These are phyloP conservation scores for Neonectria punicea DNA, from an alignment of 2,329 filamentous ascomycete genomes.

Conservation along the genomic window DNA sequence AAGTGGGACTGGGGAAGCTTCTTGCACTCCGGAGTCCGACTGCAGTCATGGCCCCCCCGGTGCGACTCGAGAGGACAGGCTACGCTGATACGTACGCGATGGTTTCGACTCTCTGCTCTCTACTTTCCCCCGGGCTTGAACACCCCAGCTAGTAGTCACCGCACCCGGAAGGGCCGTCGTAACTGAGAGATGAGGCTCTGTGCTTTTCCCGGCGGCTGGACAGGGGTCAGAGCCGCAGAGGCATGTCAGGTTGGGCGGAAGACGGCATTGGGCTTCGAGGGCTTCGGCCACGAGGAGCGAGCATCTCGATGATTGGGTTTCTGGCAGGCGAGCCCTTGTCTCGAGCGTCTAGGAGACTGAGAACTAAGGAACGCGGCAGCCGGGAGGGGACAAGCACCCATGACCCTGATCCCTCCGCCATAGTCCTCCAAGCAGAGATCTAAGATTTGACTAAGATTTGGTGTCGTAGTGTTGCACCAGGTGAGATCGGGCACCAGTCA, in stretches of 20 bases:
- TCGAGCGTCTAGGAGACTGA: neutral
- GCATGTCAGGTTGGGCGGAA: conserved; percentile 20
- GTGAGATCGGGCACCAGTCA: conserved; percentile 43
- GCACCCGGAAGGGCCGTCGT: conserved; percentile 19
- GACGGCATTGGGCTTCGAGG: neutral
- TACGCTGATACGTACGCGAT: neutral
- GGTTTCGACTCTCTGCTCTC: neutral
- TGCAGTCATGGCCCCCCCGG: neutral
- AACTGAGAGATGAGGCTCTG: conserved; percentile 26
- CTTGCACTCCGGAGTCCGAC: neutral
- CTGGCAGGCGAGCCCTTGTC: neutral
- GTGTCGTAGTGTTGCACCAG: conserved; percentile 28
- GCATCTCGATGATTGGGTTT: conserved; percentile 30
- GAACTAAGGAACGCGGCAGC: neutral
- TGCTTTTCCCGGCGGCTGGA: conserved; percentile 17
- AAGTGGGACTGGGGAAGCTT: conserved; percentile 23
- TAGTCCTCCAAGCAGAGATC: conserved; percentile 13
- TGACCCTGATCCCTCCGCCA: neutral
- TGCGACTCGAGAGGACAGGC: neutral
- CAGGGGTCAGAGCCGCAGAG: conserved; percentile 1
- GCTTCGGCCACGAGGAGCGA: conserved; percentile 32
- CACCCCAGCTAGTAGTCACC: conserved; percentile 19
- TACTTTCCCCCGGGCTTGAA: neutral
- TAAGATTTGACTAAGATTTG: conserved; percentile 28
- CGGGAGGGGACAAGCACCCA: neutral